Conservation (phyloP, 306 rosid species). For the Corylus heterophylla region DNA sequence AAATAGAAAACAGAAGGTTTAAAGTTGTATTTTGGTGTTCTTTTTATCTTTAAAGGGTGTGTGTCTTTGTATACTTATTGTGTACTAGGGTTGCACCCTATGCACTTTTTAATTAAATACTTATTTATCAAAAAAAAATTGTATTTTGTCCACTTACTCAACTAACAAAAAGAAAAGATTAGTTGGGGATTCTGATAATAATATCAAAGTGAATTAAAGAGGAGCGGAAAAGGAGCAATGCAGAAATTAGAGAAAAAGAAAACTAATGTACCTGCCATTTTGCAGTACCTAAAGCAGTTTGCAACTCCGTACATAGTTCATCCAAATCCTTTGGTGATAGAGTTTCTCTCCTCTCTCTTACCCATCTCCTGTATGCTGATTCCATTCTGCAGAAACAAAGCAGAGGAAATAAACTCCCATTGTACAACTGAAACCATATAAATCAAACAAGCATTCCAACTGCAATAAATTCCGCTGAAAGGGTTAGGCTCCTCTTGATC, state of each 20-base stretch:
- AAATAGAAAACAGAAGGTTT: too few relatives aligned
- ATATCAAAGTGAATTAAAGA: too few relatives aligned
- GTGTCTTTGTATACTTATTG: too few relatives aligned
- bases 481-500: conserved; percentile 7
- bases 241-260: not conserved
- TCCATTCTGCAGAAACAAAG: conserved; percentile 66
- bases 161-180: not conserved
- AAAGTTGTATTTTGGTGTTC: too few relatives aligned
- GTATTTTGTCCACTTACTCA: too few relatives aligned
- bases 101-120: too few relatives aligned
- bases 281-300: conserved; percentile 94
- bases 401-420: conserved; percentile 17
- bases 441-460: not conserved
- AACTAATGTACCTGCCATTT: conserved; percentile 85
- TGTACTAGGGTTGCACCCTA: too few relatives aligned
- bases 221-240: not conserved
- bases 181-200: not conserved
- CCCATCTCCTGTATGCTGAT: conserved; percentile 81
- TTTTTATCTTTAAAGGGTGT: too few relatives aligned
- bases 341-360: conserved; percentile 66
- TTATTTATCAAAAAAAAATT: too few relatives aligned
- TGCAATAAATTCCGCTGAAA: not conserved
- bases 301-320: conserved; percentile 77
- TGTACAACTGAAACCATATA: conserved; percentile 18
- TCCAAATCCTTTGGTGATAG: conserved; percentile 46